Percentiles rank a stretch among this genome's conserved stretches.
Conservation (phyloP, 257 asterid genomes). For the Gentiana dahurica region DNA sequence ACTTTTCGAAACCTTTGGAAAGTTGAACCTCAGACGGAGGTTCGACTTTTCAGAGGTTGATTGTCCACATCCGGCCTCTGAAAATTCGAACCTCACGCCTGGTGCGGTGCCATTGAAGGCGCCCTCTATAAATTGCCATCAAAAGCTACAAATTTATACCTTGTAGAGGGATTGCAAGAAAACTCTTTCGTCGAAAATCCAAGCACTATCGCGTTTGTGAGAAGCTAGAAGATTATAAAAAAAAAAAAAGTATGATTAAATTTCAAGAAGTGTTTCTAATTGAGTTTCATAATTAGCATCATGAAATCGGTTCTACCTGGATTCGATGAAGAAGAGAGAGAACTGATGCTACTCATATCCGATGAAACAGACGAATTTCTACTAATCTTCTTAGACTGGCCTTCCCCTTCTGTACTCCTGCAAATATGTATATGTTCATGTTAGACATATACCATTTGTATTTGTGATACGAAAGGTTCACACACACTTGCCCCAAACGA, state of each 20-base stretch:
- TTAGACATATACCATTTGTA: background rate
- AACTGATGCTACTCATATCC: constrained; percentile 72
- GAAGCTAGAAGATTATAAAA: constrained; percentile 37
- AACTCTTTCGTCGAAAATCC: constrained; percentile 74
- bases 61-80: no score
- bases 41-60: no score
- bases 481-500: no score
- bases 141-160: constrained; percentile 28
- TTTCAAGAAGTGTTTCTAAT: background rate
- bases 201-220: constrained; percentile 45
- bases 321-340: constrained; percentile 41
- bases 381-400: constrained; percentile 43
- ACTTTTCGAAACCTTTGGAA: background rate
- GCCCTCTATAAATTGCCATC: no score
- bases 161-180: constrained; percentile 75
- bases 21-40: no score
- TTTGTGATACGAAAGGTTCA: no score
- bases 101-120: no score
- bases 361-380: constrained; percentile 77
- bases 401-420: constrained; percentile 50
- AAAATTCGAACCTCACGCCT: no score
- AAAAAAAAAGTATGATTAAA: constrained; percentile 4
- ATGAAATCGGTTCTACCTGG: constrained; percentile 36
- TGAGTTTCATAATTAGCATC: no score
- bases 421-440: constrained; percentile 6